Evolutionary conservation across 2,329 filamentous ascomycete genomes (phyloP), one percentile per base, ranked within the genome.

Genomic region (Pyrenophora teres): DNA sequence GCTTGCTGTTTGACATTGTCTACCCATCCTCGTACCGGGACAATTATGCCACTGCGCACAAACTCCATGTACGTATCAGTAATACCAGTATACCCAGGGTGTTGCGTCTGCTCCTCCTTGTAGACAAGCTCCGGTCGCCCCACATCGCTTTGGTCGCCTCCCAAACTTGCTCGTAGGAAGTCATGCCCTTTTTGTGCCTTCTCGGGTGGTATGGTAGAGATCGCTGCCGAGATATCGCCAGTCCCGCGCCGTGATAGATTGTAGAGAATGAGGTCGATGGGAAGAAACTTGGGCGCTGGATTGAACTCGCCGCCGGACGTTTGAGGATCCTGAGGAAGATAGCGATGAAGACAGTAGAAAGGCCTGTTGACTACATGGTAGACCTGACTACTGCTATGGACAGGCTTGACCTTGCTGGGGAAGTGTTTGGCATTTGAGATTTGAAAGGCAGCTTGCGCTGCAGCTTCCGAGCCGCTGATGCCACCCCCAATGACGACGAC

Each of bases 391-490:
- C 65, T 61, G 7, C 69, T 56, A 41, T 70, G 74, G 1, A 35
- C 33, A 31, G 56, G 47, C 27, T 70, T 64, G 2, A 43, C 44
- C 9, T 56, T 57, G 5, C 59, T 62, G 0, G 85, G 82, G 0
- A 83, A 81, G 67, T 87, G 77, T 10, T 74, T 71, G 2, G 81
- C 81, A 5, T 85, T 85, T 0, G 89, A 92, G 1, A 93, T 71
- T 56, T 92, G 85, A 4, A 84, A 79, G 9, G 88, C 89, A 42
- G 92, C 83, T 2, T 86, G 85, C 8, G 84, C 86, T 0, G 89
- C 87, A 41, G 87, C 87, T 75, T 95, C 90, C 4, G 89, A 83
- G 0, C 89, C 90, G 2, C 89, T 93, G 81, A 94, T 92, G 63
- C 92, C 89, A 0, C 89, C 90, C 0, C 90, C 90, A 1, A 92